These are phyloP conservation scores for Arthrocladium fulminans DNA, from an alignment of 2,329 filamentous ascomycete species.

Conservation along the genomic window DNA sequence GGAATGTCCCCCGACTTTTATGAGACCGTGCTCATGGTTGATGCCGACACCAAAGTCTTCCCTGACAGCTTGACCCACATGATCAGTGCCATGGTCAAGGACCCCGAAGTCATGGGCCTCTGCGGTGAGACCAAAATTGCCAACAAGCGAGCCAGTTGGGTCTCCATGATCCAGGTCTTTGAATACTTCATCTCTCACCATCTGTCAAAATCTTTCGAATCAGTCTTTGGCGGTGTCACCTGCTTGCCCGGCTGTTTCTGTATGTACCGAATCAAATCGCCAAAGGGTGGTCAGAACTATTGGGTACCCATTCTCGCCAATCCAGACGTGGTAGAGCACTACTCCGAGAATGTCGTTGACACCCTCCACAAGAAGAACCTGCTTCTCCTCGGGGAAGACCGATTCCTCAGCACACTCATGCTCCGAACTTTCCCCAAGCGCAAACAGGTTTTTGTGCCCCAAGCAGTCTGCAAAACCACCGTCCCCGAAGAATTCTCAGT, in stretches of 20 bases:
- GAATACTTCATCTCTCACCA: constrained; percentile 97
- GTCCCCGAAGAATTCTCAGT: constrained; percentile 91
- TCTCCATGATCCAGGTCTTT: constrained; percentile 96
- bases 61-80: constrained; percentile 97
- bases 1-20: constrained; percentile 98
- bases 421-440: constrained; percentile 97
- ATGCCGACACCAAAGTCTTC: constrained; percentile 98
- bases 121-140: constrained; percentile 99
- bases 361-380: constrained; percentile 97
- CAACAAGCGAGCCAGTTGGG: constrained; percentile 92
- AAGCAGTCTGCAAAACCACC: constrained; percentile 97
- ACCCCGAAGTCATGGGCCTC: constrained; percentile 97
- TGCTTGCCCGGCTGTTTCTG: constrained; percentile 98
- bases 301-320: constrained; percentile 99
- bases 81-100: constrained; percentile 98
- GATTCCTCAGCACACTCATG: constrained; percentile 94
- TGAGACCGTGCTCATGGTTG: constrained; percentile 96
- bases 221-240: constrained; percentile 96
- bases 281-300: constrained; percentile 97
- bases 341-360: constrained; percentile 97
- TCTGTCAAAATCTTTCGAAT: constrained; percentile 93
- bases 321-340: constrained; percentile 96
- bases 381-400: constrained; percentile 83
- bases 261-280: constrained; percentile 99
- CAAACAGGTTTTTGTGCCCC: constrained; percentile 96